Base-by-base conservation (phyloP, 2,329 filamentous ascomycete species). In the Cercospora berteroae region DNA sequence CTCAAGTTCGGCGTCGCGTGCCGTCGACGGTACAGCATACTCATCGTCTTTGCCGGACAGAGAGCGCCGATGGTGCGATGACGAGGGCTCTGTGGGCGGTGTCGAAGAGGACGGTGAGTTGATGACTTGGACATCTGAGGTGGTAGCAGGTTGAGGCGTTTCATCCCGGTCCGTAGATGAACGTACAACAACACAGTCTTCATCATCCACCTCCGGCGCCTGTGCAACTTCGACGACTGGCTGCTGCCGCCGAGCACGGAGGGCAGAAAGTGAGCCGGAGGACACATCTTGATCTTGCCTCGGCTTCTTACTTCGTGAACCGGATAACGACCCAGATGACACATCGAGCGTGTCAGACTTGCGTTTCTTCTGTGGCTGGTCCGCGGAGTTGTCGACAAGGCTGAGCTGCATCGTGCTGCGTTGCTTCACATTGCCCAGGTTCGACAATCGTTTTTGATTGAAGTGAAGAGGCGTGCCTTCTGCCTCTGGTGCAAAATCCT, bases 401-500 rank as follows among this genome's bases (percentile, higher is more conserved):
- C 68, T 66, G 55, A 8, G 52, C 23, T 42, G 60, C 13, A 20
- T 31, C 18, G 39, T 58, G 61, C n/a, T 25, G 23, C 13, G 27
- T 36, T 62, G 55, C 36, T 63, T 27, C 57, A 27, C 25, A 16
- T 52, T 62, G 18, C 66, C 25, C n/a, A 42, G 66, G 62, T 64
- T 59, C 27, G 70, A 73, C 3, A 74, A 74, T 16, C 79, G 66
- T 67, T 80, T 81, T 72, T 81, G 83, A 29, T 71, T 59, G 20
- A 84, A 78, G 66, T 87, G 85, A 27, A 90, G 74, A 3, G 89
- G 89, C 6, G 90, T 92, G 16, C 88, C 89, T 79, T 90, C 88
- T 29, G 87, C 88, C 65, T 91, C 88, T 0, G 84, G 89, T 61
- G 81, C 84, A 74, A 87, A 89, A 71, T 80, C 75, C 44, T 76